Evolutionary conservation across 345 rosid genomes (phyloP), one percentile per base, ranked within the genome.

Genomic region (Arabidopsis arenosa): DNA sequence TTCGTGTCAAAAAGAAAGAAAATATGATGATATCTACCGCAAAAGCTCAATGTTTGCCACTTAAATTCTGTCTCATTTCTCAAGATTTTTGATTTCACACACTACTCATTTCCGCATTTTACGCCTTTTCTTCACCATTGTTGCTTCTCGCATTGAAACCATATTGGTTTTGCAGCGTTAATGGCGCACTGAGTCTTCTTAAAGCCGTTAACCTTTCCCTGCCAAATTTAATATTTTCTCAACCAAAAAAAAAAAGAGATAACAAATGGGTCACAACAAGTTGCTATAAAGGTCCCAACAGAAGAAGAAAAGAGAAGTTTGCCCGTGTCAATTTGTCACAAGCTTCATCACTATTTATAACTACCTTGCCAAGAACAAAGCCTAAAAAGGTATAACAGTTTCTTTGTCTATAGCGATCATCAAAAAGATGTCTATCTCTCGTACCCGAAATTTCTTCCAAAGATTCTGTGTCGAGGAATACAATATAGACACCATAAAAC

Each of bases 391-490:
- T 75, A 40, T 71, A 49, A 77, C 80, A 73, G 73, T 53, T 61
- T 67, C 43, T 76, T 28, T 54, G 14, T 13, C 28, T 8, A 7
- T 6, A 18, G 28, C 47, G 68, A 33, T 60, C 66, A 66, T 26
- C 10, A 37, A 33, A 66, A 73, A 75, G 14, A 94, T 94, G 98
- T 71, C 91, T 1, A 66, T 84, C 55, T 80, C 88, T 72, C 47
- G 88, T 52, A 70, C 83, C 33, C 82, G 81, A 82, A 86, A 73
- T 68, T 92, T 94, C 96, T 85, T 92, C 75, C 83, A 77, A 52
- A 84, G 98, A 66, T 94, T 94, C 82, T 94, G 92, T 51, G 77
- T 73, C 0, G 97, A 90, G 11, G 97, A 86, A 57, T 84, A 81
- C 69, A 89, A 70, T 52, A 77, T 71, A 78, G 80, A 80, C 14